These are phyloP conservation scores for Zymoseptoria tritici DNA, from an alignment of 2,329 filamentous ascomycete species.

Conservation along the genomic window DNA sequence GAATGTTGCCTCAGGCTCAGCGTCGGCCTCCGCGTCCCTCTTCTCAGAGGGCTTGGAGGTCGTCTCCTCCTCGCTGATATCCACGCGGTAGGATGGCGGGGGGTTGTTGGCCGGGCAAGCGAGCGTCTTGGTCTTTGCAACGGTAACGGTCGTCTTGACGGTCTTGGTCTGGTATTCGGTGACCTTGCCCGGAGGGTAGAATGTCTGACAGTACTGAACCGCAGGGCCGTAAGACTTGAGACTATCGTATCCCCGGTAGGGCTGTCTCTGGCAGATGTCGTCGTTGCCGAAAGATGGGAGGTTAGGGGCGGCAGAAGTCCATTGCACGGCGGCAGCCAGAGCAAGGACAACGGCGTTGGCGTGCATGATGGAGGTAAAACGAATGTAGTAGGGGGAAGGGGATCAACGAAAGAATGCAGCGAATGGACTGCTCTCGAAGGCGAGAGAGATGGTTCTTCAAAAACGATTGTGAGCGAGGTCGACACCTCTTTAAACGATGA, in stretches of 20 bases:
- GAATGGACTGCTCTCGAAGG: background rate
- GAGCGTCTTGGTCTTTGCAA: background rate
- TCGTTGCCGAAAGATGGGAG: background rate
- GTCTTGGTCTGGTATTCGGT: background rate
- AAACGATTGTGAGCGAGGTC: background rate
- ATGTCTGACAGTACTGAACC: background rate
- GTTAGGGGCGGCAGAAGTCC: background rate
- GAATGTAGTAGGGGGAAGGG: background rate
- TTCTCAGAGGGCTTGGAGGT: background rate
- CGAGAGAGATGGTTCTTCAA: background rate
- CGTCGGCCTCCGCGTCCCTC: background rate
- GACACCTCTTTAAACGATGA: background rate
- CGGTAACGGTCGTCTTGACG: background rate
- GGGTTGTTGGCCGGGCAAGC: background rate
- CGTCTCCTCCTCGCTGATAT: background rate
- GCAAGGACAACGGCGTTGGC: background rate
- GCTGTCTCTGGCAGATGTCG: background rate
- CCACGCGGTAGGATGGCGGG: background rate
- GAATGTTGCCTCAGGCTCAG: background rate
- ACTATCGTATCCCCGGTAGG: background rate
- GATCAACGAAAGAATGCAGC: background rate
- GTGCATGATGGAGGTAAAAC: background rate
- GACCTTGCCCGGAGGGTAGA: background rate
- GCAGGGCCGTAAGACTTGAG: background rate
- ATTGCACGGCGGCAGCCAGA: background rate